phyloP scores from a whole-genome alignment of 2,329 filamentous ascomycete genomes.

The Ceratocystis cacaofunesta region DNA sequence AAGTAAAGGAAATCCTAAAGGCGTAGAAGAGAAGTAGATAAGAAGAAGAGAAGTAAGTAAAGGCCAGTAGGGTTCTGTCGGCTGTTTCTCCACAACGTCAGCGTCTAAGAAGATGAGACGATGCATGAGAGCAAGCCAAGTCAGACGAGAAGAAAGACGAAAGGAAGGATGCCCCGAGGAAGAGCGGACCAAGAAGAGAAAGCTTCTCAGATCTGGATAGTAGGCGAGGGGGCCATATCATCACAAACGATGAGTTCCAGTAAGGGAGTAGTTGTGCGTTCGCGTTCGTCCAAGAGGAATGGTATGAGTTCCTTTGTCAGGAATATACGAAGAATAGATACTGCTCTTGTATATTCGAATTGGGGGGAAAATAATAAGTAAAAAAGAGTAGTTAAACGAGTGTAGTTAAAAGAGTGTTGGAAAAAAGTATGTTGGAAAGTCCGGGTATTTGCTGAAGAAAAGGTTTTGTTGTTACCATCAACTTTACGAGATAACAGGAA shows the following conservation, averaged over 20 bases:
- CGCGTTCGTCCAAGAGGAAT: background rate
- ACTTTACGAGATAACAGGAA: constrained; percentile 9
- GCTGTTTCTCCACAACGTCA: background rate
- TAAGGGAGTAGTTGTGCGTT: background rate
- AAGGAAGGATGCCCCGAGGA: background rate
- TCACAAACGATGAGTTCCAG: background rate
- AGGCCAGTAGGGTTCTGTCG: background rate
- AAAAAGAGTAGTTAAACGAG: background rate
- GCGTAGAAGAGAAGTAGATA: background rate
- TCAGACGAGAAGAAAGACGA: background rate
- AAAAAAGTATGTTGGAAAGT: constrained; percentile 5
- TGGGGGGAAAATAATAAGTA: background rate
- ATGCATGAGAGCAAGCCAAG: background rate
- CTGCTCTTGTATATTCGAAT: background rate
- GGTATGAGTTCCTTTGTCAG: background rate
- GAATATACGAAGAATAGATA: background rate
- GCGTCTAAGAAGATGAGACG: background rate
- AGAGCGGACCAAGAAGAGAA: background rate
- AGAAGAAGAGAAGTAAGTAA: background rate
- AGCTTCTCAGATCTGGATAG: background rate
- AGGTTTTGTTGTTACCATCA: constrained; percentile 11
- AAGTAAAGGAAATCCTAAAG: background rate
- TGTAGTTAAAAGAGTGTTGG: background rate
- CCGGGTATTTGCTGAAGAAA: constrained; percentile 7
- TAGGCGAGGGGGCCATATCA: background rate